Evolutionary conservation across 1,284 basidiomycete species (phyloP), one percentile per base, ranked within the genome.

Genomic region (Ustilago xerochloae): DNA sequence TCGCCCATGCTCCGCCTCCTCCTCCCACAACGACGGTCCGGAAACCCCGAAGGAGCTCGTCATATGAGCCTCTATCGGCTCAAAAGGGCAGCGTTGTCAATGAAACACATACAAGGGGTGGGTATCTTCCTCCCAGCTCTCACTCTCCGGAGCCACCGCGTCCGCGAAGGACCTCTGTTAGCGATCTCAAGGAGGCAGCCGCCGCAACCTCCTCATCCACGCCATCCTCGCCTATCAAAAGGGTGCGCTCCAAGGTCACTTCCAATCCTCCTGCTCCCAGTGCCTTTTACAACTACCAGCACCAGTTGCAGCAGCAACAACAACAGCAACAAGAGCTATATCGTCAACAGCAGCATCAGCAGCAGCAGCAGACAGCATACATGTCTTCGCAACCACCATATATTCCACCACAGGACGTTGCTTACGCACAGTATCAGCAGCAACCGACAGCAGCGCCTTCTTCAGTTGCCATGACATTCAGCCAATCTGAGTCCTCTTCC

Each of bases 1-100:
- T 78, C 28, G 75, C 77, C 5, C 73, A 75, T 39, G 77, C 77
- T 4, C 77, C 77, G 13, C 72, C 77, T 22, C 77, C 77, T 22
- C 77, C 77, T 28, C 75, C 77, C 5, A 29, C 59, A 0, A 39
- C 60, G 6, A 16, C 58, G 12, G 56, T 62, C 13, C 63, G 66
- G 16, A 67, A 62, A 50, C 59, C 60, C 36, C 73, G 62, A n/a
- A 56, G 73, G 28, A 71, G 68, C 51, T 66, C 63, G 8, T 80
- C 78, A 8, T 65, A 63, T 39, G 69, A 69, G 28, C 68, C 69
- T 30, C 41, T 72, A 22, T 57, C 58, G 6, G 39, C 36, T n/a
- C 53, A 54, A 18, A 66, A 60, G 10, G 55, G 49, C 33, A 29
- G 47, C 52, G 38, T 47, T 35, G 61, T 54, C 18, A 71, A 67